Percentiles rank a stretch among this genome's conserved stretches.
Conservation (phyloP, 2,329 filamentous ascomycete genomes). For the Neonectria neomacrospora region DNA sequence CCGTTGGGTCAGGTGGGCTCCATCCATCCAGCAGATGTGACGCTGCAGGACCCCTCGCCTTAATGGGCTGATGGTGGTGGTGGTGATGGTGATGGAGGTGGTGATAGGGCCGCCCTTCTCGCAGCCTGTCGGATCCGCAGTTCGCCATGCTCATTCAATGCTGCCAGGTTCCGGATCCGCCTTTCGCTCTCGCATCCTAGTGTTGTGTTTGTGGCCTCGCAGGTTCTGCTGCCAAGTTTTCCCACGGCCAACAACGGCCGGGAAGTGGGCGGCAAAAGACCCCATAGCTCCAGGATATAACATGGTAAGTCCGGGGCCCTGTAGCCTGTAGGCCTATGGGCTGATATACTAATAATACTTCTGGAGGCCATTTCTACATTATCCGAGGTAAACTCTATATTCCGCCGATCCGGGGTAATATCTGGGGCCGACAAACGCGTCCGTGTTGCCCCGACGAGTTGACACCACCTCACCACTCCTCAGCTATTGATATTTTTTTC, state of each 20-base stretch:
- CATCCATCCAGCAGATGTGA: neutral
- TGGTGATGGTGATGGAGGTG: neutral
- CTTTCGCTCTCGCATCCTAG: neutral
- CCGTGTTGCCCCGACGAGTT: neutral
- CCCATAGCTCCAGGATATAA: constrained; percentile 2
- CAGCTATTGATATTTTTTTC: neutral
- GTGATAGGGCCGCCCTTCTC: neutral
- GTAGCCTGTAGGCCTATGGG: no score
- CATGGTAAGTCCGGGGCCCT: constrained; percentile 30
- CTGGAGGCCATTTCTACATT: constrained; percentile 15
- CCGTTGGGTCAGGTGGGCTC: neutral
- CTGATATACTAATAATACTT: constrained; percentile 25
- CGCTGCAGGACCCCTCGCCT: neutral
- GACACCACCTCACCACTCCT: neutral
- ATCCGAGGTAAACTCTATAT: constrained; percentile 28
- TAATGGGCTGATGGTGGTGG: constrained; percentile 1
- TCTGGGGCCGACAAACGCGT: constrained; percentile 8
- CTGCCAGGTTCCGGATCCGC: constrained; percentile 4
- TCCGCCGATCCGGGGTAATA: constrained; percentile 35
- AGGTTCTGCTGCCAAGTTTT: neutral
- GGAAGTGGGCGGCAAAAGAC: constrained; percentile 9
- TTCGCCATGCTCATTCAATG: neutral
- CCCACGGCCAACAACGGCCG: neutral
- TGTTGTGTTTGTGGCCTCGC: neutral
- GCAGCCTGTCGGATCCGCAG: neutral